Evolutionary conservation across 2,329 filamentous ascomycete genomes (phyloP), one percentile per base, ranked within the genome.

Genomic region (Neobulgaria alba): DNA sequence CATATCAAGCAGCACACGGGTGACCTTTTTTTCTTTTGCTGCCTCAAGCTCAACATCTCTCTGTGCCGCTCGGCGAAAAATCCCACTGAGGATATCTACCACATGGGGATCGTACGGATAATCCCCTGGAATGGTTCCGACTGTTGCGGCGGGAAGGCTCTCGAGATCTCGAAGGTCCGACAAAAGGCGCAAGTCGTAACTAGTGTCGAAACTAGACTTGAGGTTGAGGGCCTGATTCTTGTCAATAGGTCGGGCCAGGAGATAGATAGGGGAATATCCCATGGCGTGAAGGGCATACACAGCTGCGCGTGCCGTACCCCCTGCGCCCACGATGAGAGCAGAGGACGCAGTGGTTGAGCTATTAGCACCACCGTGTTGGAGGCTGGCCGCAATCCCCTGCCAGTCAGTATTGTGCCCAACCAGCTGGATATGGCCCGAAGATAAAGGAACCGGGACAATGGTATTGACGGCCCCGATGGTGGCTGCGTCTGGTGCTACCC

Each of bases 401-500:
- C 88, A 98, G 66, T 98, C 92, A 10, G 92, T 98, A 63, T 98
- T 98, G 60, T 89, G 85, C 32, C 92, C 92, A n/a, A 85, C 61
- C 3, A 96, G 75, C 3, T 69, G 73, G 7, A 50, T 41, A 3
- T 41, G 35, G 16, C 47, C 44, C 19, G 40, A 63, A 39, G 68
- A 62, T 3, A 64, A 35, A 2, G 39, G 47, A 3, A 75, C 58
- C 0, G 84, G 80, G 19, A 95, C 77, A 55, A 98, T 82, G 14
- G 92, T 98, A 66, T 98, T 98, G 49, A 96, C 83, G 2, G 92
- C 92, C 16, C 92, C 92, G 47, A 98, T 95, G 20, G 77, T 69
- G 49, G 76, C 75, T 12, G 88, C 90, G 39, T 92, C 81, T 19
- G 81, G 75, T 0, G 87, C 82, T 42, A 95, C 70, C 39, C 82